A percentile compares a stretch with the other conserved stretches of the same genome.
phyloP scores from a whole-genome alignment of 345 rosid species.

The Populus deltoides region DNA sequence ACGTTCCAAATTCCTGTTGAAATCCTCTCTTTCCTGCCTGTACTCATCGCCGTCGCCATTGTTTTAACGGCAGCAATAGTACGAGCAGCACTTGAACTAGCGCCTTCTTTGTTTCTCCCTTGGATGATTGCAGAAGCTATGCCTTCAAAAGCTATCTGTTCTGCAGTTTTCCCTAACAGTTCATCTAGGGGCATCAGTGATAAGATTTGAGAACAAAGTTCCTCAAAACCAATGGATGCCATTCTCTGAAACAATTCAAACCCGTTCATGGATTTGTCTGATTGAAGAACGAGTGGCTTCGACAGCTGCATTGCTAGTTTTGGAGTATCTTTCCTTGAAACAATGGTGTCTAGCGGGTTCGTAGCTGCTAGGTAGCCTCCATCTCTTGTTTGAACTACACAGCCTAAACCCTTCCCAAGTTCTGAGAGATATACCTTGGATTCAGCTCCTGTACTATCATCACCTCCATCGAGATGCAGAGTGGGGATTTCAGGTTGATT shows the following conservation, averaged over 20 bases:
- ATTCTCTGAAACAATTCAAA: slow-evolving; percentile 73
- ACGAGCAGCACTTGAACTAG: slow-evolving; percentile 82
- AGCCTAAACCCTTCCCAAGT: slow-evolving; percentile 83
- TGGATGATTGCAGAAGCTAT: slow-evolving; percentile 92
- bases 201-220: slow-evolving; percentile 54
- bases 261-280: slow-evolving; percentile 40
- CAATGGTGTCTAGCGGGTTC: slow-evolving; percentile 67
- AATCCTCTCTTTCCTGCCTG: slow-evolving; percentile 81
- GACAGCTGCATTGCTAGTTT: slow-evolving; percentile 92
- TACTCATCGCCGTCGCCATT: slow-evolving; percentile 61
- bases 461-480: slow-evolving; percentile 45
- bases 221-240: slow-evolving; percentile 57
- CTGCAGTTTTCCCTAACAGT: slow-evolving; percentile 84
- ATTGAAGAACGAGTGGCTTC: slow-evolving; percentile 59
- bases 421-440: slow-evolving; percentile 64
- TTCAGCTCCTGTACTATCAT: slow-evolving; percentile 43
- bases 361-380: slow-evolving; percentile 88
- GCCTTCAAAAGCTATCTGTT: slow-evolving; percentile 95
- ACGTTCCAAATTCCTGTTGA: slow-evolving; percentile 80
- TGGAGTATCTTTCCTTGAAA: slow-evolving; percentile 70
- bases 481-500: slow-evolving; percentile 45
- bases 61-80: slow-evolving; percentile 73
- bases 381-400: slow-evolving; percentile 82
- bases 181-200: slow-evolving; percentile 76
- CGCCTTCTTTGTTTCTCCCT: slow-evolving; percentile 87